Conservation (phyloP, 73 alveolate species). For the Symbiodinium natans region DNA sequence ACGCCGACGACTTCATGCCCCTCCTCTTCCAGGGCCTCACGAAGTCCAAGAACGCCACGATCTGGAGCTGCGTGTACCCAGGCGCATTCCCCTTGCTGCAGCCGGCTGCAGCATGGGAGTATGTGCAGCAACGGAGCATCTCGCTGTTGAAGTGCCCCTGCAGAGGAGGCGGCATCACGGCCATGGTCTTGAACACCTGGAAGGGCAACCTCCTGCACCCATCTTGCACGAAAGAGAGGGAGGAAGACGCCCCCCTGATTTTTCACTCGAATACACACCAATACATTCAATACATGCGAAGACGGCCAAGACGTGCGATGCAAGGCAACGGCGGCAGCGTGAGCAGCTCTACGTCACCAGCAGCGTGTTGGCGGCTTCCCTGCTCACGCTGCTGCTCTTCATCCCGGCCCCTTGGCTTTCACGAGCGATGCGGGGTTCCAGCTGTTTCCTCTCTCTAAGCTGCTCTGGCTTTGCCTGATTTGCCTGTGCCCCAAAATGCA, state of each 20-base stretch:
- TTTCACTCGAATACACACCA: no score
- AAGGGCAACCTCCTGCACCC: conserved; percentile 39
- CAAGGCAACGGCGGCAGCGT: conserved; percentile 40
- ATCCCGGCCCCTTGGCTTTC: background rate
- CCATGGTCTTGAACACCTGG: conserved; percentile 76
- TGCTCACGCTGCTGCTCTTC: background rate
- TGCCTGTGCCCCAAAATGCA: background rate
- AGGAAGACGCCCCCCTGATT: no score
- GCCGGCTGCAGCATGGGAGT: background rate
- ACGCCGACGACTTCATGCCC: conserved; percentile 86
- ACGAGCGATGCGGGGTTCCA: no score
- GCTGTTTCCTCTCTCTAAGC: no score
- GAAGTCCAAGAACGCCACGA: conserved; percentile 5
- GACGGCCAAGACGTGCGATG: no score
- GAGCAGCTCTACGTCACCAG: conserved; percentile 50
- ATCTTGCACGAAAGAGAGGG: no score
- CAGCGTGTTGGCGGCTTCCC: background rate
- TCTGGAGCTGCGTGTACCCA: conserved; percentile 56
- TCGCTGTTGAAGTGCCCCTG: no score
- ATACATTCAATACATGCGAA: no score
- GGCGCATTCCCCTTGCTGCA: background rate
- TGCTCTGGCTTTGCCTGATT: no score
- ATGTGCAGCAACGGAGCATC: background rate
- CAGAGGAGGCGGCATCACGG: conserved; percentile 52
- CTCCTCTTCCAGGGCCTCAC: conserved; percentile 64